A percentile compares a stretch with the other conserved stretches of the same genome.
phyloP scores from a whole-genome alignment of 2,329 filamentous ascomycete species.

The Penicillium fuscoglaucum region DNA sequence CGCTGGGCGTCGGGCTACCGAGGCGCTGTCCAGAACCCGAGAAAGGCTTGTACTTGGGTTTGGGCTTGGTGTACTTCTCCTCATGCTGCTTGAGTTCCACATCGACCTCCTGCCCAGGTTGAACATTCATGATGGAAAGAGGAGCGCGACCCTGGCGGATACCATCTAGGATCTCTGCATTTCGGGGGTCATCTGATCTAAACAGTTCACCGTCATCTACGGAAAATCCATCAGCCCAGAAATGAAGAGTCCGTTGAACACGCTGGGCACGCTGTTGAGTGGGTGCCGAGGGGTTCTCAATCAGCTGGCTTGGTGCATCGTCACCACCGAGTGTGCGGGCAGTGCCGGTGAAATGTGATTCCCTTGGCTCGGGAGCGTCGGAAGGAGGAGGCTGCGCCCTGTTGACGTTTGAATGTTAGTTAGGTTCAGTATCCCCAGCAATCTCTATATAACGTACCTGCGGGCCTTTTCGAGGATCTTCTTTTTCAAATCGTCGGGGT shows the following conservation, averaged over 20 bases:
- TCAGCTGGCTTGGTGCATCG: conserved; percentile 58
- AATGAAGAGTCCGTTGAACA: conserved; percentile 60
- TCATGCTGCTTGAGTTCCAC: conserved; percentile 65
- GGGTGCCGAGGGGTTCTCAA: conserved; percentile 53
- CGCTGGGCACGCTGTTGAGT: conserved; percentile 47
- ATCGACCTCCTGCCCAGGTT: conserved; percentile 64
- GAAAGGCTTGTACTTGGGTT: conserved; percentile 65
- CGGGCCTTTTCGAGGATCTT: conserved; percentile 52
- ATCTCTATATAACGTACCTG: conserved; percentile 24
- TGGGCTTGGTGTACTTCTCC: conserved; percentile 62
- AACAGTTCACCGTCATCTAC: conserved; percentile 66
- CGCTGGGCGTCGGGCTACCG: conserved; percentile 63
- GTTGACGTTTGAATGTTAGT: conserved; percentile 5
- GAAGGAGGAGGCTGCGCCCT: conserved; percentile 34
- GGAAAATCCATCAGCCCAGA: conserved; percentile 67
- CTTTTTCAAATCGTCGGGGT: conserved; percentile 58
- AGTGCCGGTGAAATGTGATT: conserved; percentile 57
- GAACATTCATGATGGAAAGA: conserved; percentile 62
- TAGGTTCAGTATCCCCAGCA: too few species aligned
- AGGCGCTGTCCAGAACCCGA: conserved; percentile 60
- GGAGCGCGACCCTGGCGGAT: conserved; percentile 65
- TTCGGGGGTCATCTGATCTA: conserved; percentile 63
- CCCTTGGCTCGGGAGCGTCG: conserved; percentile 48
- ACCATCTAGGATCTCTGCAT: conserved; percentile 61
- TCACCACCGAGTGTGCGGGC: conserved; percentile 67